A percentile compares a stretch with the other conserved stretches of the same genome.
These are phyloP conservation scores for Beauveria caledonica DNA, from an alignment of 2,329 filamentous ascomycete genomes.

Conservation along the genomic window DNA sequence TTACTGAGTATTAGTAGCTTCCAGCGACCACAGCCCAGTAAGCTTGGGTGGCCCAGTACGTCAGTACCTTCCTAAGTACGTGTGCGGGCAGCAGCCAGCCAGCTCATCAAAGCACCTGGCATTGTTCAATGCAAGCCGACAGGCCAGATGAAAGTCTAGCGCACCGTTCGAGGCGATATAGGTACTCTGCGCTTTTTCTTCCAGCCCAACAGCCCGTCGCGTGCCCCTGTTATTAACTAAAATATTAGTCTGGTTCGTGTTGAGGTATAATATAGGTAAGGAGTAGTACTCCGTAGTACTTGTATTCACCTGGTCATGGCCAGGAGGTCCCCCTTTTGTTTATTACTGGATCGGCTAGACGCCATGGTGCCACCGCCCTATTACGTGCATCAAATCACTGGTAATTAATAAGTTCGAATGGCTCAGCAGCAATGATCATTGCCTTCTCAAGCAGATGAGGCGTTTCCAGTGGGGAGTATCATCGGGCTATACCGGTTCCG, in stretches of 20 bases:
- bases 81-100: conserved; percentile 1
- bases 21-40: too few relatives aligned
- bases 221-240: too few relatives aligned
- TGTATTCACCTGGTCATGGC: too few relatives aligned
- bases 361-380: not conserved
- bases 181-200: not conserved
- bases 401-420: too few relatives aligned
- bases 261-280: too few relatives aligned
- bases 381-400: too few relatives aligned
- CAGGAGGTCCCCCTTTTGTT: not conserved
- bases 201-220: not conserved
- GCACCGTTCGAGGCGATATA: too few relatives aligned
- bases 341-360: not conserved
- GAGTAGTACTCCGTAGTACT: too few relatives aligned
- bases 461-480: conserved; percentile 4
- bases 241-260: not conserved
- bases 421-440: too few relatives aligned
- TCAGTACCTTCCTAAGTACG: too few relatives aligned
- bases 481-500: conserved; percentile 11
- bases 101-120: conserved; percentile 2
- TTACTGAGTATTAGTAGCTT: too few relatives aligned
- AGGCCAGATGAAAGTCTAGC: not conserved
- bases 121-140: conserved; percentile 1
- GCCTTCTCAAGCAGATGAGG: conserved; percentile 8
- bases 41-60: not conserved